Evolutionary conservation across 148 eudicot species (phyloP).

Genomic region (Vaccinium myrtillus): DNA sequence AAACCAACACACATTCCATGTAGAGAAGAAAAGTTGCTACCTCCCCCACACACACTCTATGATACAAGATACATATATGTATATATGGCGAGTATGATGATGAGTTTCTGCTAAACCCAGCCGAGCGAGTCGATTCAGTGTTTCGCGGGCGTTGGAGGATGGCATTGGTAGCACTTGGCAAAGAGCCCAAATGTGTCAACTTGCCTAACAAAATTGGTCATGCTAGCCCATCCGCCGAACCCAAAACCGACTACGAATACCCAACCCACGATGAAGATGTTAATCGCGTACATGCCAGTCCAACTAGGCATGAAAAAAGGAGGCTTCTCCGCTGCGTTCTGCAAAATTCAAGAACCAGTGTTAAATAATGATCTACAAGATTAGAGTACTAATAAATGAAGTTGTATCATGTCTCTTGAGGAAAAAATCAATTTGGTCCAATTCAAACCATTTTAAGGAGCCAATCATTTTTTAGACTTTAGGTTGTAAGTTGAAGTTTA

Average conservation of each 20-base stretch:
- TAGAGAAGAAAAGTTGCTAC: conserved; percentile 18
- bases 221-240: conserved; percentile 91
- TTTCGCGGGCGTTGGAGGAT: conserved; percentile 36
- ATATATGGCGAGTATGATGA: background rate
- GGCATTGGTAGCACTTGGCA: conserved; percentile 87
- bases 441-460: too few relatives aligned
- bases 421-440: too few relatives aligned
- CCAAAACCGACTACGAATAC: conserved; percentile 77
- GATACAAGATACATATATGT: conserved; percentile 13
- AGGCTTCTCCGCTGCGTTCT: conserved; percentile 94
- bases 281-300: conserved; percentile 67
- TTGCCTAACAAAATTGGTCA: conserved; percentile 70
- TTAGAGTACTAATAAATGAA: too few relatives aligned
- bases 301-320: conserved; percentile 71
- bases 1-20: conserved; percentile 28
- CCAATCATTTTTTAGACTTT: too few relatives aligned
- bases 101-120: background rate
- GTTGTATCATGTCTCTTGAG: too few relatives aligned
- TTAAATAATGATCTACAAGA: too few relatives aligned
- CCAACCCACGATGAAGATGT: conserved; percentile 68
- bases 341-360: conserved; percentile 9
- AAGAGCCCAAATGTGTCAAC: conserved; percentile 81
- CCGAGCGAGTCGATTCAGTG: conserved; percentile 13
- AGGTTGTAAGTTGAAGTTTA: too few relatives aligned
- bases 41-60: conserved; percentile 13